Conservation (phyloP, 1,284 basidiomycete species). For the Fomitopsis palustris region DNA sequence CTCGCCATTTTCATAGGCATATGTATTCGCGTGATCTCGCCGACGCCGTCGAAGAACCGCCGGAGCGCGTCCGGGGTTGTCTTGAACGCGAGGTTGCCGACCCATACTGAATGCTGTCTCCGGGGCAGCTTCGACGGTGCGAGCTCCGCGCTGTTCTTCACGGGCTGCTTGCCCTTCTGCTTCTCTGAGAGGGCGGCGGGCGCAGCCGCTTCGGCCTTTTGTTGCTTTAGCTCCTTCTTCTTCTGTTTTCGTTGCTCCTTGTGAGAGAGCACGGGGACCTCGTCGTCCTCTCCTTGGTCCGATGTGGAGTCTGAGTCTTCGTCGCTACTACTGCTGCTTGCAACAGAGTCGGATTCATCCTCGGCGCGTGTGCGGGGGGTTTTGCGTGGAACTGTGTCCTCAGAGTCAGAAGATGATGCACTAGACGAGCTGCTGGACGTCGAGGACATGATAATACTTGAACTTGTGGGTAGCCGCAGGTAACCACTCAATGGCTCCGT, state of each 20-base stretch:
- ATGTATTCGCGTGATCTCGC: slow-evolving; percentile 71
- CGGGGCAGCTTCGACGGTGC: slow-evolving; percentile 33
- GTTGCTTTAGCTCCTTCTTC: slow-evolving; percentile 43
- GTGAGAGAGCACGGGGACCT: slow-evolving; percentile 64
- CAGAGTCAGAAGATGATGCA: neutral
- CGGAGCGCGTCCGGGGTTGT: slow-evolving; percentile 74
- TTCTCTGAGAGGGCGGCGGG: slow-evolving; percentile 27
- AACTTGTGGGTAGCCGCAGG: neutral
- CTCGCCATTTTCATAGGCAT: slow-evolving; percentile 61
- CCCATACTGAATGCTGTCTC: slow-evolving; percentile 87
- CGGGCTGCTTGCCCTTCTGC: slow-evolving; percentile 34
- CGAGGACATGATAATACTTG: neutral
- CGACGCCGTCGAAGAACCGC: slow-evolving; percentile 68
- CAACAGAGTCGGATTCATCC: neutral
- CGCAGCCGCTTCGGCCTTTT: slow-evolving; percentile 18
- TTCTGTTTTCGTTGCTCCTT: slow-evolving; percentile 65
- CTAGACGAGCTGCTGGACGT: neutral
- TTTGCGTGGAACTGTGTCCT: neutral
- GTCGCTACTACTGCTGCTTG: neutral
- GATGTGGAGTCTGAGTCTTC: neutral
- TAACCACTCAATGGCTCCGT: neutral
- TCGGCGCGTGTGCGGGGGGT: neutral
- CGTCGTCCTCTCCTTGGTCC: slow-evolving; percentile 14
- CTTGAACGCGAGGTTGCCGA: slow-evolving; percentile 93
- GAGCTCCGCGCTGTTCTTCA: slow-evolving; percentile 25